These are phyloP conservation scores for Zoysia pacifica DNA, from an alignment of 176 grass and related monocot species.

Conservation along the genomic window DNA sequence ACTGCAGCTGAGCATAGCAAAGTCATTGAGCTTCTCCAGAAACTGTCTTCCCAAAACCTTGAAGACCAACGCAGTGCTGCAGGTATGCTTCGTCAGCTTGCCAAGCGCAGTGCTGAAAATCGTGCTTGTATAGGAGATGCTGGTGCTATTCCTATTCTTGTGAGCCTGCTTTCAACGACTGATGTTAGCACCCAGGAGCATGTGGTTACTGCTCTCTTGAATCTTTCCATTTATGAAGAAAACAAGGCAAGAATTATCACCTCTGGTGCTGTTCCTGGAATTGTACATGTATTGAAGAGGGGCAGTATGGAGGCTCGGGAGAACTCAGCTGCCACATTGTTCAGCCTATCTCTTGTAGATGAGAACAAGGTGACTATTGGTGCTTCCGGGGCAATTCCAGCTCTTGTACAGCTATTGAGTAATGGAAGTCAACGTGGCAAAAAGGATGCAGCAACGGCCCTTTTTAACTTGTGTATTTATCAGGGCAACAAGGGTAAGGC, in stretches of 20 bases:
- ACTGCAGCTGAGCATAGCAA: constrained; percentile 66
- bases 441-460: constrained; percentile 78
- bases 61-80: constrained; percentile 68
- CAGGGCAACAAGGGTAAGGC: constrained; percentile 94
- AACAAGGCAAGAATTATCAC: constrained; percentile 83
- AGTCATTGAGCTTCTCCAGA: constrained; percentile 72
- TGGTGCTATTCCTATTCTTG: constrained; percentile 84
- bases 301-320: constrained; percentile 93
- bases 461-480: constrained; percentile 91
- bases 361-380: constrained; percentile 89
- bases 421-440: constrained; percentile 81
- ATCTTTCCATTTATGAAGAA: constrained; percentile 91
- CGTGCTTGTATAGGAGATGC: constrained; percentile 88
- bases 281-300: constrained; percentile 85
- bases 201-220: constrained; percentile 84
- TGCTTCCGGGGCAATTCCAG: constrained; percentile 73
- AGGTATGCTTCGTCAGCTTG: constrained; percentile 82
- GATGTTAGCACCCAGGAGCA: constrained; percentile 79
- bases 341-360: constrained; percentile 88
- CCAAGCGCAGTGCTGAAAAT: constrained; percentile 81
- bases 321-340: constrained; percentile 95
- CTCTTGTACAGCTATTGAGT: constrained; percentile 67
- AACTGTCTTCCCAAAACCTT: constrained; percentile 72
- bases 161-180: constrained; percentile 67
- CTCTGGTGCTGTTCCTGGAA: constrained; percentile 73